Percentiles rank a stretch among this genome's conserved stretches.
Evolutionary conservation across 2,329 filamentous ascomycete species (phyloP).

Genomic region (Fusarium sp.): DNA sequence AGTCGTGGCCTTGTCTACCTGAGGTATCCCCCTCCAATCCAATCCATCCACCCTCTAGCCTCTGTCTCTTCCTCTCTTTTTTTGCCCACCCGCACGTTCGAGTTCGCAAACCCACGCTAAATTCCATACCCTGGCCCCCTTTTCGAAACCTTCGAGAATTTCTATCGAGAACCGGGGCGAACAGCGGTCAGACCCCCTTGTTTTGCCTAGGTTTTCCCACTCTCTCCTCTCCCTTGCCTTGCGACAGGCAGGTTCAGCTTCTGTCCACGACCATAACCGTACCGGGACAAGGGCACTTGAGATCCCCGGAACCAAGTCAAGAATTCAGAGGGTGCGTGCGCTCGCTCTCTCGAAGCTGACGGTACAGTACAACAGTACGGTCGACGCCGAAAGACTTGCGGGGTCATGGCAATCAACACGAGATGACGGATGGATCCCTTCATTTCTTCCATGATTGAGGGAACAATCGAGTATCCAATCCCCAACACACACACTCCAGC

Average conservation of each 20-base stretch:
- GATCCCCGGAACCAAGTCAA: conserved; percentile 29
- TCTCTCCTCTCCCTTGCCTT: conserved; percentile 15
- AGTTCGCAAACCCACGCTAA: conserved; percentile 37
- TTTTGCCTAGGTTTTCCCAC: conserved; percentile 3
- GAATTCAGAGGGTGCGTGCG: conserved; percentile 2
- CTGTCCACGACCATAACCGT: conserved; percentile 3
- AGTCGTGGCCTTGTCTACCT: not conserved
- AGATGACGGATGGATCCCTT: conserved; percentile 45
- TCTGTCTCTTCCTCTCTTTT: not conserved
- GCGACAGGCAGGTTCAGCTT: conserved; percentile 29
- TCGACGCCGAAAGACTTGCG: conserved; percentile 40
- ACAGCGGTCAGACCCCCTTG: conserved; percentile 43
- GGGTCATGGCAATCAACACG: conserved; percentile 44
- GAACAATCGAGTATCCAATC: not conserved
- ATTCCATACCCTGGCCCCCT: conserved; percentile 38
- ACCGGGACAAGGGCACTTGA: conserved; percentile 28
- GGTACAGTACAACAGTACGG: conserved; percentile 38
- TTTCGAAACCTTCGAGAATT: conserved; percentile 47
- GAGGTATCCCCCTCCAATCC: not conserved
- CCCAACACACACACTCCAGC: not conserved
- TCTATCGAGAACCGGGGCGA: conserved; percentile 41
- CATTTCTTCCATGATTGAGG: conserved; percentile 33
- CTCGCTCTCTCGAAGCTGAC: conserved; percentile 21
- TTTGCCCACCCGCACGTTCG: conserved; percentile 27
- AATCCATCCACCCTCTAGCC: not conserved